Conservation (phyloP, 2,329 filamentous ascomycete species). For the Lecanoromycetidae sp. region DNA sequence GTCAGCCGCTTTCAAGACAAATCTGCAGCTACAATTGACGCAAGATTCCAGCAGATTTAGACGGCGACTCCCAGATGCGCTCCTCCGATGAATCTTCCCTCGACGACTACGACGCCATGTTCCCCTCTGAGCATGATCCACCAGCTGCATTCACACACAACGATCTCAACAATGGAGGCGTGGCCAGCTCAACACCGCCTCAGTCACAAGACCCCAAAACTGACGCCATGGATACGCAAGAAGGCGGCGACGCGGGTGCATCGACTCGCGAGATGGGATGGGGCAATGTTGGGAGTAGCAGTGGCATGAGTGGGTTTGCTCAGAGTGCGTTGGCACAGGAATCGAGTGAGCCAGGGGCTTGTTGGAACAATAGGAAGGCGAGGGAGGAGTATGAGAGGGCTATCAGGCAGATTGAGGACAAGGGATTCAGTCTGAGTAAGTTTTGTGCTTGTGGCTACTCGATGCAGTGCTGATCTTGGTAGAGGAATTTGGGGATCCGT, state of each 20-base stretch:
- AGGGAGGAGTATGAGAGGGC: slow-evolving; percentile 43
- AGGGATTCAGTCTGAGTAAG: slow-evolving; percentile 39
- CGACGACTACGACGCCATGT: slow-evolving; percentile 29
- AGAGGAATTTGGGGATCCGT: slow-evolving; percentile 37
- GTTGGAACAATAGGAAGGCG: slow-evolving; percentile 46
- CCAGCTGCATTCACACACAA: not conserved
- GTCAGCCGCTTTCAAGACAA: not conserved
- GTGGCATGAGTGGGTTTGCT: slow-evolving; percentile 21
- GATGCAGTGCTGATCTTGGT: not conserved
- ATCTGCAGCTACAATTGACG: not conserved
- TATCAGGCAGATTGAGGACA: slow-evolving; percentile 39
- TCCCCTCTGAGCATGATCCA: slow-evolving; percentile 24
- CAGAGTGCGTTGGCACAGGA: slow-evolving; percentile 27
- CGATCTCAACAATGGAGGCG: not conserved
- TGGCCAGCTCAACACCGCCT: not conserved
- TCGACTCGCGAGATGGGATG: not conserved
- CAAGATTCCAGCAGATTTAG: slow-evolving; percentile 32
- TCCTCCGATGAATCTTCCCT: slow-evolving; percentile 35
- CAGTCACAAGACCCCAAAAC: slow-evolving; percentile 5
- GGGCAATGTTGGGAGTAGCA: not conserved
- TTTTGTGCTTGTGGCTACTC: not conserved
- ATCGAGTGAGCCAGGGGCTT: slow-evolving; percentile 39
- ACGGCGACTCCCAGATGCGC: slow-evolving; percentile 47
- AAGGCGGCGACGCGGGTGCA: not conserved
- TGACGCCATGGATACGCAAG: slow-evolving; percentile 2